These are phyloP conservation scores for Stentor roeselii DNA, from an alignment of 73 alveolate genomes.

Conservation along the genomic window DNA sequence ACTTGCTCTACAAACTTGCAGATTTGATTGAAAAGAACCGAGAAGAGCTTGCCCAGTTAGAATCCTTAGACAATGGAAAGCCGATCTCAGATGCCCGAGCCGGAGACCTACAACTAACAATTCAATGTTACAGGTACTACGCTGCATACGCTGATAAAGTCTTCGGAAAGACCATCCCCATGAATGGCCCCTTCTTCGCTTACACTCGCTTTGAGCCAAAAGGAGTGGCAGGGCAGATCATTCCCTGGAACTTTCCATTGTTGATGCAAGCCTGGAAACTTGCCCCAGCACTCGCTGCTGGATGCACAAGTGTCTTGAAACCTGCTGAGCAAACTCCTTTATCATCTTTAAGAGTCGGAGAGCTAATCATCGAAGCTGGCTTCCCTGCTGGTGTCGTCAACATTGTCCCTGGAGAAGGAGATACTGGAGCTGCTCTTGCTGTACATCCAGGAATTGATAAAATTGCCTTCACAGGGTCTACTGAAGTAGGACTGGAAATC, in stretches of 20 bases:
- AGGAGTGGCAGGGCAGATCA: conserved; percentile 84
- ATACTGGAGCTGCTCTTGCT: conserved; percentile 70
- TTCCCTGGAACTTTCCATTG: conserved; percentile 93
- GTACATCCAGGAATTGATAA: conserved; percentile 74
- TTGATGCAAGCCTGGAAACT: conserved; percentile 78
- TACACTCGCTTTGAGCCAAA: conserved; percentile 72
- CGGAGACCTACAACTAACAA: conserved; percentile 36
- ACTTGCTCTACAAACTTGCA: conserved; percentile 39
- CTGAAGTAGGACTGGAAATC: conserved; percentile 77
- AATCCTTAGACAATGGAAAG: conserved; percentile 55
- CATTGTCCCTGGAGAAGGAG: conserved; percentile 80
- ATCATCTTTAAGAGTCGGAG: conserved; percentile 70
- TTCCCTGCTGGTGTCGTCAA: conserved; percentile 89
- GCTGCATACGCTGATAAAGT: conserved; percentile 88
- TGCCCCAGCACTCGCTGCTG: conserved; percentile 92
- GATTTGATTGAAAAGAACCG: conserved; percentile 40
- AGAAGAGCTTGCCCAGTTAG: conserved; percentile 46
- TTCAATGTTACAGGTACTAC: conserved; percentile 45
- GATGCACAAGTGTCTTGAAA: conserved; percentile 78
- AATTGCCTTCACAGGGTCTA: conserved; percentile 90
- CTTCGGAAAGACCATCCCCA: conserved; percentile 55
- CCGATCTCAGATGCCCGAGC: conserved; percentile 32
- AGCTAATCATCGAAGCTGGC: conserved; percentile 75
- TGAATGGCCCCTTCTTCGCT: conserved; percentile 37
- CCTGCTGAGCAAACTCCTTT: conserved; percentile 89